phyloP scores from a whole-genome alignment of 2,329 filamentous ascomycete species.

The Hypoxylon sp. region DNA sequence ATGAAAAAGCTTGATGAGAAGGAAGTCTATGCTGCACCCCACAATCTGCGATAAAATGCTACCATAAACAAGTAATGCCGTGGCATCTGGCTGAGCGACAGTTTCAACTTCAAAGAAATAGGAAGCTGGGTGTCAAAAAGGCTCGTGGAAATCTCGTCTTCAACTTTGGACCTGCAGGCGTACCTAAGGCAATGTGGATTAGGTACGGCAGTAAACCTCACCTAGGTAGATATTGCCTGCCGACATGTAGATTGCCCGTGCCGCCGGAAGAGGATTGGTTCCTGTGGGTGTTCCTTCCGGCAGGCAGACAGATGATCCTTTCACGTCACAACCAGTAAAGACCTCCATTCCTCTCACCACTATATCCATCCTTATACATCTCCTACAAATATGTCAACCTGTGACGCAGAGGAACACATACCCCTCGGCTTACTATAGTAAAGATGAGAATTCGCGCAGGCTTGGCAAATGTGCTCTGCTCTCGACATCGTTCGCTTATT shows the following conservation, averaged over 20 bases:
- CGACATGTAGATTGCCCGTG: too few species aligned
- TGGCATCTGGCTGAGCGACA: constrained; percentile 1
- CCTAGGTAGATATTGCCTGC: too few species aligned
- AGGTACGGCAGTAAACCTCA: too few species aligned
- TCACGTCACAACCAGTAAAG: constrained; percentile 17
- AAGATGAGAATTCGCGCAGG: constrained; percentile 7
- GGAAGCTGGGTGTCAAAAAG: too few species aligned
- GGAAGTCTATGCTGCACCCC: constrained; percentile 4
- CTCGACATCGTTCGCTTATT: background rate
- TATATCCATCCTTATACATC: constrained; percentile 1
- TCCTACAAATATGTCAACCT: constrained; percentile 16
- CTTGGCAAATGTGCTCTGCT: constrained; percentile 10
- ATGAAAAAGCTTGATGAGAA: background rate
- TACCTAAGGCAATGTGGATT: too few species aligned
- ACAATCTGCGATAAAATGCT: constrained; percentile 6
- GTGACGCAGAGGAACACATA: constrained; percentile 5
- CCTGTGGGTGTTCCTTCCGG: constrained; percentile 6
- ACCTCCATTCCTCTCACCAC: constrained; percentile 12
- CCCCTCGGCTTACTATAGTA: constrained; percentile 14
- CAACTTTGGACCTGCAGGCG: too few species aligned
- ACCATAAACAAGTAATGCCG: background rate
- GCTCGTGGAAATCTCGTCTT: too few species aligned
- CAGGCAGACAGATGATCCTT: constrained; percentile 20
- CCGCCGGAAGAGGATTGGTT: too few species aligned
- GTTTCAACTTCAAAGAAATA: constrained; percentile 7